phyloP scores from a whole-genome alignment of 225 moss, liverwort and hornwort genomes.

The Pseudoscleropodium purum region DNA sequence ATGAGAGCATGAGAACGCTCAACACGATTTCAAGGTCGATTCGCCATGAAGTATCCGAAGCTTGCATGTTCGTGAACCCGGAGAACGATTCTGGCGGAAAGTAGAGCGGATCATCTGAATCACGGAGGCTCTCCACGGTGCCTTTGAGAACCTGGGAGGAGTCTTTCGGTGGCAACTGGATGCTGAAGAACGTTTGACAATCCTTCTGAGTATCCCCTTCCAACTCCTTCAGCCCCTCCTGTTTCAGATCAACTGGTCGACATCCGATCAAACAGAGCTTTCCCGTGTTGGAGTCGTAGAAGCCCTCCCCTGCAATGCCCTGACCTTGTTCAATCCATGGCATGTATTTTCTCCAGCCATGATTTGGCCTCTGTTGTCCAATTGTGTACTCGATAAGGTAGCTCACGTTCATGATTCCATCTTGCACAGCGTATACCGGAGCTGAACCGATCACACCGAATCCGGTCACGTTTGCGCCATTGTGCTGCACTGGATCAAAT shows the following conservation, averaged over 20 bases:
- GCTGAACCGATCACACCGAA: not conserved
- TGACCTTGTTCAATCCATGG: too few species aligned
- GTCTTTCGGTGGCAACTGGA: slow-evolving; percentile 10
- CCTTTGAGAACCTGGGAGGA: not conserved
- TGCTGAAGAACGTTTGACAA: slow-evolving; percentile 8
- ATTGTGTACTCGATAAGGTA: not conserved
- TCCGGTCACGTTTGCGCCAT: not conserved
- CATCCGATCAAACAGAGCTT: slow-evolving; percentile 33
- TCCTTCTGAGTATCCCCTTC: slow-evolving; percentile 6
- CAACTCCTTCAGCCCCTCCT: not conserved
- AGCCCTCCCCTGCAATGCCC: slow-evolving; percentile 13
- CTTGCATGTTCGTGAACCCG: not conserved
- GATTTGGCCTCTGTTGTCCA: not conserved
- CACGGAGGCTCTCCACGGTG: slow-evolving; percentile 16
- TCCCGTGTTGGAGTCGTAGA: slow-evolving; percentile 14
- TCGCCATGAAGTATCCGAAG: not conserved
- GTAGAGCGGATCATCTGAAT: not conserved
- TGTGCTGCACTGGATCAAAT: not conserved
- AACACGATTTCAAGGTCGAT: slow-evolving; percentile 19
- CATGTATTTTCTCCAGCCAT: not conserved
- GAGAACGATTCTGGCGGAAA: slow-evolving; percentile 14
- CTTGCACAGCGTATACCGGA: not conserved
- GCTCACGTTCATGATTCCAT: slow-evolving; percentile 15
- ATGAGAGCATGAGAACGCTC: slow-evolving; percentile 23
- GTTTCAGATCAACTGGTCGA: not conserved